phyloP scores from a whole-genome alignment of 805 yeast species.

The Jamesozyma lodderae region DNA sequence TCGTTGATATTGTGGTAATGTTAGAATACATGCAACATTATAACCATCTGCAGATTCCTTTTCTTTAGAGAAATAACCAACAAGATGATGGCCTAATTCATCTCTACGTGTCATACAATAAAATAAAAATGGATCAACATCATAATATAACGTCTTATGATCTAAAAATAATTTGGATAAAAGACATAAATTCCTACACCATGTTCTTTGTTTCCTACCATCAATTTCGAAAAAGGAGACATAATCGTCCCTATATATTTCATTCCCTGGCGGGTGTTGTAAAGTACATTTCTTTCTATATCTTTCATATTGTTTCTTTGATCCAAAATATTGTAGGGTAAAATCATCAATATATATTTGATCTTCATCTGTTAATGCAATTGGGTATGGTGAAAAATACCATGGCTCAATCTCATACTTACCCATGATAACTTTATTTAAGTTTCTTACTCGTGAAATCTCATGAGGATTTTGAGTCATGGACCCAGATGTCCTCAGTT shows the following conservation, averaged over 20 bases:
- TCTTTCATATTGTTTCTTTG: constrained; percentile 83
- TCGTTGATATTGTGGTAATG: constrained; percentile 93
- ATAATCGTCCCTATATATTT: constrained; percentile 84
- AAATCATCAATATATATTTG: constrained; percentile 86
- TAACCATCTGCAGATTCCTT: constrained; percentile 92
- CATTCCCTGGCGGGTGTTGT: constrained; percentile 97
- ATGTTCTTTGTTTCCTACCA: constrained; percentile 89
- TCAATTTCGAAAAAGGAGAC: constrained; percentile 96
- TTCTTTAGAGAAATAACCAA: constrained; percentile 94
- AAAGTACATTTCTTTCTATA: constrained; percentile 80
- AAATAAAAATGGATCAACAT: constrained; percentile 94
- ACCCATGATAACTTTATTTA: constrained; percentile 73
- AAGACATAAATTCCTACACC: constrained; percentile 94
- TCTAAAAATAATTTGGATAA: constrained; percentile 85
- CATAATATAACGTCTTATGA: constrained; percentile 93
- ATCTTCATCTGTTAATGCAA: constrained; percentile 89
- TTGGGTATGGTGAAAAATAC: constrained; percentile 97
- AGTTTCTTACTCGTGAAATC: constrained; percentile 82
- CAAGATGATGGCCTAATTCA: constrained; percentile 87
- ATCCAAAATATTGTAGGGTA: constrained; percentile 80
- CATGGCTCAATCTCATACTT: constrained; percentile 93
- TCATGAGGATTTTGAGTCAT: constrained; percentile 88
- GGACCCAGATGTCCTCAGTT: constrained; percentile 88
- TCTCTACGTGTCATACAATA: constrained; percentile 92
- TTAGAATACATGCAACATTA: constrained; percentile 93